Evolutionary conservation across 768 basidiomycete species (phyloP), one percentile per base, ranked within the genome.

Genomic region (Hysterangium stoloniferum): DNA sequence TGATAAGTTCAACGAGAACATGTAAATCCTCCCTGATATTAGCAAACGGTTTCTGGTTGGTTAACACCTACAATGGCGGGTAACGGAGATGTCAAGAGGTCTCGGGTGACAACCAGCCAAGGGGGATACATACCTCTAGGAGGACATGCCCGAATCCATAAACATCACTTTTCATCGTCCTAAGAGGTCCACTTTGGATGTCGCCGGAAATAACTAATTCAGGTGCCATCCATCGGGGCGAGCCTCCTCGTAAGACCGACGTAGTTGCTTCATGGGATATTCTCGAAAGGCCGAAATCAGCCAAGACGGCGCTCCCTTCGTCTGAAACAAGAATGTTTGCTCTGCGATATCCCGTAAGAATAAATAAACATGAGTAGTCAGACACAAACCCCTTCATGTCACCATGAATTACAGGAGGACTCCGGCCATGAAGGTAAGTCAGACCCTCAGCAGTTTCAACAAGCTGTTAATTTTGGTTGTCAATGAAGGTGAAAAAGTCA

Each of bases 201-300:
- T 51, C 49, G 8, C 19, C 49, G 20, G 37, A 37, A 19, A 15
- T 29, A 6, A 66, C 58, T 6, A 67, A 48, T 53, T 68, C 67
- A 0, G 66, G 67, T 2, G 66, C 64, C 29, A 56, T 62, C 67
- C 67, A 68, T 27, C 66, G 40, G 11, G 58, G 54, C 9, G 57
- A 55, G 0, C 63, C 63, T 4, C 59, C 59, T 24, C 59, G 62
- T 62, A 38, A 61, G 61, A 12, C 62, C 57, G 12, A 56, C 47
- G 4, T 48, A 22, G 6, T 58, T 42, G 20, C 64, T 56, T 51
- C 49, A 28, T 51, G 49, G 29, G 38, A 41, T 11, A 64, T 59
- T 17, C 57, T 57, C 3, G 56, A 58, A 12, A 77, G 61, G 13
- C 76, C 76, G 45, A 78, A 77, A 56, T 78, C 76, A 24, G 75